phyloP scores from a whole-genome alignment of 1,284 basidiomycete species.

The Ustilago shanxiensis region DNA sequence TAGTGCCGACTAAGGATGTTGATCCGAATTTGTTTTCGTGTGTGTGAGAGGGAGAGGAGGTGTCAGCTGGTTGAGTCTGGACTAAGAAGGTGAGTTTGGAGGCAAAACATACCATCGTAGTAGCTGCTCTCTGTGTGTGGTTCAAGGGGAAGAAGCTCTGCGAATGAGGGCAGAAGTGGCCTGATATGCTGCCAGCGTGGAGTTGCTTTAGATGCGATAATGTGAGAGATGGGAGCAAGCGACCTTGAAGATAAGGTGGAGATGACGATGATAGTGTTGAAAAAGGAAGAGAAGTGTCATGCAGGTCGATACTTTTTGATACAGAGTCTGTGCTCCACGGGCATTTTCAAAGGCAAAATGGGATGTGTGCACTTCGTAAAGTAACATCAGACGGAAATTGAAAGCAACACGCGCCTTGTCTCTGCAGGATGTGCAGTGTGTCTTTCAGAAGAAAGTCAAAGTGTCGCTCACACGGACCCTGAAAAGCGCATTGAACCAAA shows the following conservation, averaged over 20 bases:
- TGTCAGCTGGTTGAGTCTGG: slow-evolving; percentile 11
- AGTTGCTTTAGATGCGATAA: no score
- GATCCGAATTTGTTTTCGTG: no score
- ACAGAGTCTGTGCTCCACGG: not conserved
- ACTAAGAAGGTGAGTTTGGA: no score
- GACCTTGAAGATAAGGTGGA: not conserved
- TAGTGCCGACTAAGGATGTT: slow-evolving; percentile 97
- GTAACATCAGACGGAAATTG: not conserved
- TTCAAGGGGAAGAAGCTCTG: no score
- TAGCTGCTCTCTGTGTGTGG: no score
- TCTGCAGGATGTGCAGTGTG: not conserved
- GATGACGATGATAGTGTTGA: slow-evolving; percentile 3
- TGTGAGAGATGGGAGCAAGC: not conserved
- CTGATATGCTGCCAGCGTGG: not conserved
- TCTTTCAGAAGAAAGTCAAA: not conserved
- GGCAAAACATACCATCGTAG: slow-evolving; percentile 1
- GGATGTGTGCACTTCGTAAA: not conserved
- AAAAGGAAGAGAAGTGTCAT: not conserved
- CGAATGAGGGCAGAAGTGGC: not conserved
- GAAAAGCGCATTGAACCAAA: not conserved
- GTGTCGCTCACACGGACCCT: no score
- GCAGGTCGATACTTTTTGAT: not conserved
- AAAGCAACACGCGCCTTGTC: no score
- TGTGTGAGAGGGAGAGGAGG: not conserved
- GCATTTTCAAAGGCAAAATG: not conserved